Evolutionary conservation across 345 rosid genomes (phyloP), one percentile per base, ranked within the genome.

Genomic region (Aquilaria sinensis): DNA sequence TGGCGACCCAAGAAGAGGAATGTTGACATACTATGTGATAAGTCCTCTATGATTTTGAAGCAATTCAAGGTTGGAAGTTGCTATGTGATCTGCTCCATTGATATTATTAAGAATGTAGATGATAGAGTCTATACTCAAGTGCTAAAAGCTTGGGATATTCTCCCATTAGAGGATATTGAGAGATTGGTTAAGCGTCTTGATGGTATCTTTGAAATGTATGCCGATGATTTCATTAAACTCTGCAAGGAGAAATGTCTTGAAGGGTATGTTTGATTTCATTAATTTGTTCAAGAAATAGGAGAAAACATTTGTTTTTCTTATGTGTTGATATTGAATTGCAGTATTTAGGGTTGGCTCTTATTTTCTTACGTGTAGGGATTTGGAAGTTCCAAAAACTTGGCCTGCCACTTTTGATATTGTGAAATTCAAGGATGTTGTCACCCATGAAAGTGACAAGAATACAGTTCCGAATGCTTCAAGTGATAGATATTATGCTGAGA

Each of bases 101-200:
- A 85, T 62, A n/a, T 78, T 1, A 58, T 3, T 53, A 78, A 78
- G 70, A 77, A 76, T 16, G 49, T 4, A 1, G 29, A n/a, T 34
- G 23, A 23, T 23, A 23, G 1, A 23, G 23, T 23, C 23, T 74
- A 76, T 65, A 65, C 12, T 9, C 87, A 82, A 72, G 71, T 78
- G 43, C 55, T 85, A 69, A 85, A 73, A 74, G 73, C 77, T 29
- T 85, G 87, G 87, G 87, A 85, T 61, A 53, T 85, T 62, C 37
- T 82, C 63, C 80, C 80, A 3, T 57, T 58, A 23, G 80, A 75
- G 60, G 80, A 82, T 58, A 66, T 71, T 50, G 68, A 45, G 2
- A 73, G 66, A 60, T 53, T 77, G 71, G 82, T 62, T 33, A 77
- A 75, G 69, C 77, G 81, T 49, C 72, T 82, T 3, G 82, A 80